Percentiles rank a stretch among this genome's conserved stretches.
Evolutionary conservation across 1,139 yeast genomes (phyloP).

Genomic region (Zygoascus meyerae): DNA sequence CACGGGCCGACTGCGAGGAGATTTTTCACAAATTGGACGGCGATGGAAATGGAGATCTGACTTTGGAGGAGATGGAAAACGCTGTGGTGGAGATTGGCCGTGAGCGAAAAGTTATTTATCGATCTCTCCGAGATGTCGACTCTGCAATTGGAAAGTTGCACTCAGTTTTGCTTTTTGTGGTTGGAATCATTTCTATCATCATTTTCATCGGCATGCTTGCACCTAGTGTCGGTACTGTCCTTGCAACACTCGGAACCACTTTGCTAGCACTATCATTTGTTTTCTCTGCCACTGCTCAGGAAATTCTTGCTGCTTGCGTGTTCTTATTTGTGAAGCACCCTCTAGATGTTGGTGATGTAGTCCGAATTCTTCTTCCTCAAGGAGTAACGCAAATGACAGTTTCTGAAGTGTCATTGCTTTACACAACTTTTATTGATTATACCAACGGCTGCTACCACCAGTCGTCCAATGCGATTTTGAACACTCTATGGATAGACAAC

Average conservation of each 20-base stretch:
- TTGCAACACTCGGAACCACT: slow-evolving; percentile 40
- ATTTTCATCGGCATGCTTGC: slow-evolving; percentile 40
- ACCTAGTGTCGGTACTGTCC: slow-evolving; percentile 37
- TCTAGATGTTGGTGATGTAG: slow-evolving; percentile 39
- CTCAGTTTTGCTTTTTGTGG: slow-evolving; percentile 33
- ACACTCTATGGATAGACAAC: slow-evolving; percentile 38
- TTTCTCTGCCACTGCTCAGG: slow-evolving; percentile 37
- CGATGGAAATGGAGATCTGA: slow-evolving; percentile 36
- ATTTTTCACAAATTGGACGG: slow-evolving; percentile 35
- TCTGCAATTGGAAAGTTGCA: slow-evolving; percentile 39
- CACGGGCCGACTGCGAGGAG: slow-evolving; percentile 30
- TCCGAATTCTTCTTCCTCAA: slow-evolving; percentile 26
- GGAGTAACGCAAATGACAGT: slow-evolving; percentile 28
- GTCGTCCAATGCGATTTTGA: slow-evolving; percentile 36
- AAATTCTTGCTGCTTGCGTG: slow-evolving; percentile 37
- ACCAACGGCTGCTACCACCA: slow-evolving; percentile 33
- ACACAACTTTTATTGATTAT: slow-evolving; percentile 33
- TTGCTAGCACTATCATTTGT: slow-evolving; percentile 38
- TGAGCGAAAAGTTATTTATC: slow-evolving; percentile 35
- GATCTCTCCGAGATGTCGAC: slow-evolving; percentile 38
- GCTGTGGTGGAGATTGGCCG: slow-evolving; percentile 33
- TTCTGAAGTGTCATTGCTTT: slow-evolving; percentile 34
- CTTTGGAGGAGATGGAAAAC: slow-evolving; percentile 36
- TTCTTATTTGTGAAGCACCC: slow-evolving; percentile 42
- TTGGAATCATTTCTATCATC: slow-evolving; percentile 32